Evolutionary conservation across 257 asterid genomes (phyloP).

Genomic region (Solanum clarkiae): DNA sequence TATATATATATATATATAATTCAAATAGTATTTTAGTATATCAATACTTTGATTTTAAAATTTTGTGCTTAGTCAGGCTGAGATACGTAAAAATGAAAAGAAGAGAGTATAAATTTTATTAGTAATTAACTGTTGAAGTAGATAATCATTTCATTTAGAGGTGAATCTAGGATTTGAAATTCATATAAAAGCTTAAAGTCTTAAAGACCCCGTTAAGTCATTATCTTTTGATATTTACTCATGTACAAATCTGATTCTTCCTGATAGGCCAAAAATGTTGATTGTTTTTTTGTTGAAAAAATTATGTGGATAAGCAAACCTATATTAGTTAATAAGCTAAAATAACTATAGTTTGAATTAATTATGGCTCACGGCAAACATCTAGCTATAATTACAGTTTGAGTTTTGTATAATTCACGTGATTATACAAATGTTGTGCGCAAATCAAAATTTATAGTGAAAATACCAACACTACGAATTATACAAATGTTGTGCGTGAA

Average conservation of each 20-base stretch:
- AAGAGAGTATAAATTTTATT: background rate
- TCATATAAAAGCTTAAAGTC: too few species aligned
- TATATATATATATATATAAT: background rate
- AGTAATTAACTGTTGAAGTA: background rate
- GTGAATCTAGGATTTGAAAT: background rate
- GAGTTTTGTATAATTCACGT: too few species aligned
- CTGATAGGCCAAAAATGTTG: background rate
- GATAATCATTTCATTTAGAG: background rate
- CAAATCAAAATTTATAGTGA: too few species aligned
- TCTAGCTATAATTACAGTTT: too few species aligned
- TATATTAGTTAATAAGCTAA: too few species aligned
- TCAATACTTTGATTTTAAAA: background rate
- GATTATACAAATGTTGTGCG: too few species aligned
- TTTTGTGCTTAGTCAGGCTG: background rate
- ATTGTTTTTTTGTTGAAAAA: too few species aligned
- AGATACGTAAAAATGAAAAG: background rate
- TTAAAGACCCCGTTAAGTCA: background rate
- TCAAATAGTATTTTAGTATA: background rate
- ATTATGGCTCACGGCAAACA: too few species aligned
- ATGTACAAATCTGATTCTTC: rapidly evolving
- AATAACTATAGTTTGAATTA: too few species aligned
- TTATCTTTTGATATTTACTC: background rate
- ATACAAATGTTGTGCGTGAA: too few species aligned
- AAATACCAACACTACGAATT: too few species aligned
- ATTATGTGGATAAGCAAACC: too few species aligned